Conservation (phyloP, 768 basidiomycete genomes). For the Calvatia gigantea region DNA sequence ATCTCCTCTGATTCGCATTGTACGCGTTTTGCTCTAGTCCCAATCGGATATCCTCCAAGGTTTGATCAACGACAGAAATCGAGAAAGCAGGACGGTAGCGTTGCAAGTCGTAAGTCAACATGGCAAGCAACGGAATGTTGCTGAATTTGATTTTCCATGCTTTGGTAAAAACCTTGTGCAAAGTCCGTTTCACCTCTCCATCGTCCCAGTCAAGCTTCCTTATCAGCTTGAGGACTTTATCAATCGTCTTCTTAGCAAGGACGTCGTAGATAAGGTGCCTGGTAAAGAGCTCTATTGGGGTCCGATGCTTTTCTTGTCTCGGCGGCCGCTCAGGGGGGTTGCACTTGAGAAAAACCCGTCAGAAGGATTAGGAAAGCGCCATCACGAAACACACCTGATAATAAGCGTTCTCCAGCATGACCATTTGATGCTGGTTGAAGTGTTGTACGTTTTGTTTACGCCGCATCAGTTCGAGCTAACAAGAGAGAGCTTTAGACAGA, state of each 20-base stretch:
- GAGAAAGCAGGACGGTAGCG: conserved; percentile 89
- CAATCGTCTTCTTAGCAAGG: conserved; percentile 88
- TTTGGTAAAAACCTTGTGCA: conserved; percentile 93
- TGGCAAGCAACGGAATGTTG: conserved; percentile 86
- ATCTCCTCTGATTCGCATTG: conserved; percentile 88
- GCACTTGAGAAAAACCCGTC: conserved; percentile 49
- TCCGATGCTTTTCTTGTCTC: conserved; percentile 78
- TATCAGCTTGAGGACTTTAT: conserved; percentile 90
- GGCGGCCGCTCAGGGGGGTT: conserved; percentile 95
- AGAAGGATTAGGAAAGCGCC: background rate
- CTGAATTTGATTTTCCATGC: conserved; percentile 97
- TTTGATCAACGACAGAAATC: conserved; percentile 87
- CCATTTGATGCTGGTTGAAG: conserved; percentile 84
- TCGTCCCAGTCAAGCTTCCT: conserved; percentile 98
- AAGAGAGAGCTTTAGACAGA: background rate
- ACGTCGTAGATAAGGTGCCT: conserved; percentile 95
- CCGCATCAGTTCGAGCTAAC: conserved; percentile 87
- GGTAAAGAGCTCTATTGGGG: conserved; percentile 89
- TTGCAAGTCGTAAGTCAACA: conserved; percentile 93
- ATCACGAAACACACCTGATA: conserved; percentile 65
- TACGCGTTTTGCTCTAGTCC: conserved; percentile 95
- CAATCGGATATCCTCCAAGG: conserved; percentile 86
- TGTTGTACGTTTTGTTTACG: conserved; percentile 93
- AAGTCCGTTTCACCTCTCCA: conserved; percentile 47
- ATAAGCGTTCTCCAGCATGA: conserved; percentile 95